Conservation (phyloP, 345 rosid genomes). For the Citrus hindsii region DNA sequence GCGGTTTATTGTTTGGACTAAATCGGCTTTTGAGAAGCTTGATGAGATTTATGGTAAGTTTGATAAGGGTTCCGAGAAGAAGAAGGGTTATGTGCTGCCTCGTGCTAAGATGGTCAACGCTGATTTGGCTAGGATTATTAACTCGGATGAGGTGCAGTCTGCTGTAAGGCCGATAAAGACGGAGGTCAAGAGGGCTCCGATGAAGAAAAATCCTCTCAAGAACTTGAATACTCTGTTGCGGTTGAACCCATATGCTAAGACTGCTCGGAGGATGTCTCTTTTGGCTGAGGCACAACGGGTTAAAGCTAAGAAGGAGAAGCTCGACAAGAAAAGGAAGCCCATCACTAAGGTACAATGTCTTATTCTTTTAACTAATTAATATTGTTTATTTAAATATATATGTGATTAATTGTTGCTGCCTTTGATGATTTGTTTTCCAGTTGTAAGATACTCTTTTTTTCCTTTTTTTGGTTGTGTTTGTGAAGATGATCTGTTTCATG, state of each 20-base stretch:
- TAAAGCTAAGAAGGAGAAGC: conserved; percentile 96
- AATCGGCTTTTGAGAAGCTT: conserved; percentile 86
- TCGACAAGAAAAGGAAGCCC: conserved; percentile 75
- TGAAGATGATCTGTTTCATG: too few relatives aligned
- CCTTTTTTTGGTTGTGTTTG: too few relatives aligned
- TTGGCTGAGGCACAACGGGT: conserved; percentile 92
- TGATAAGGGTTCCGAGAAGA: conserved; percentile 77
- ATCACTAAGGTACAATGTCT: conserved; percentile 54
- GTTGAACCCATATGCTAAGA: conserved; percentile 93
- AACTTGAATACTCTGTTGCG: conserved; percentile 74
- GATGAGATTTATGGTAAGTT: conserved; percentile 86
- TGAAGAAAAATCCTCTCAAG: conserved; percentile 97
- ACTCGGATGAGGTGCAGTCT: conserved; percentile 92
- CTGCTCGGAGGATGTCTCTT: conserved; percentile 91
- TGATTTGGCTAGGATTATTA: conserved; percentile 85
- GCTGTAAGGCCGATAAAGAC: conserved; percentile 80
- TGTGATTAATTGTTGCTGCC: neutral
- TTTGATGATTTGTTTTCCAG: neutral
- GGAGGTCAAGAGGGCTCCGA: conserved; percentile 63
- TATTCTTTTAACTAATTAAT: neutral
- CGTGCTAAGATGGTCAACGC: conserved; percentile 96
- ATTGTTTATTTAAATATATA: neutral
- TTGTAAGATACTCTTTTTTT: neutral
- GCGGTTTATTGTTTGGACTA: conserved; percentile 91
- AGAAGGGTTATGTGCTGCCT: conserved; percentile 86